Evolutionary conservation across 345 rosid species (phyloP).

Genomic region (Leavenworthia alabamica): DNA sequence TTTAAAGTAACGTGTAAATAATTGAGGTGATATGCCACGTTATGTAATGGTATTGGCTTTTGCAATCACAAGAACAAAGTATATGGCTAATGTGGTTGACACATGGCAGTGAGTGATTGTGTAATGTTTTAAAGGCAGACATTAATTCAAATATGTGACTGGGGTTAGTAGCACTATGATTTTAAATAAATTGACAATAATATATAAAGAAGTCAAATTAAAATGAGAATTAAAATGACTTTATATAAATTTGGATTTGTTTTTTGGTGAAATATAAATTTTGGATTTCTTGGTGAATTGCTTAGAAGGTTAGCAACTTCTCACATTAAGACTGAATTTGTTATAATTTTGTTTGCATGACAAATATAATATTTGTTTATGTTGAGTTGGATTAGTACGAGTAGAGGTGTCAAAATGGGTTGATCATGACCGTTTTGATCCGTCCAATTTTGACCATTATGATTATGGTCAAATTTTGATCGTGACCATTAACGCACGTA

Average conservation of each 20-base stretch:
- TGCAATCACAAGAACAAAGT: background rate
- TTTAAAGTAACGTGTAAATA: background rate
- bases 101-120: background rate
- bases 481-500: too few relatives aligned
- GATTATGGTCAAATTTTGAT: too few relatives aligned
- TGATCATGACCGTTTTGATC: too few relatives aligned
- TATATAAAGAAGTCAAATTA: background rate
- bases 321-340: too few relatives aligned
- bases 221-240: constrained; percentile 7
- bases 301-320: too few relatives aligned
- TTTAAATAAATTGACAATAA: background rate
- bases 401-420: too few relatives aligned
- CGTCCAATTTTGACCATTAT: too few relatives aligned
- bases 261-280: too few relatives aligned
- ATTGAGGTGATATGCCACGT: background rate
- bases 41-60: background rate
- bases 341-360: too few relatives aligned
- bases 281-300: too few relatives aligned
- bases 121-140: background rate
- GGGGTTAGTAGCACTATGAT: background rate
- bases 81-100: background rate
- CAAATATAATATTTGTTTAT: too few relatives aligned
- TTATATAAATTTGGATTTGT: background rate
- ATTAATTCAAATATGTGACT: background rate
- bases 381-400: too few relatives aligned